Conservation (phyloP, 2,329 filamentous ascomycete species). For the Talaromyces funiculosus region DNA sequence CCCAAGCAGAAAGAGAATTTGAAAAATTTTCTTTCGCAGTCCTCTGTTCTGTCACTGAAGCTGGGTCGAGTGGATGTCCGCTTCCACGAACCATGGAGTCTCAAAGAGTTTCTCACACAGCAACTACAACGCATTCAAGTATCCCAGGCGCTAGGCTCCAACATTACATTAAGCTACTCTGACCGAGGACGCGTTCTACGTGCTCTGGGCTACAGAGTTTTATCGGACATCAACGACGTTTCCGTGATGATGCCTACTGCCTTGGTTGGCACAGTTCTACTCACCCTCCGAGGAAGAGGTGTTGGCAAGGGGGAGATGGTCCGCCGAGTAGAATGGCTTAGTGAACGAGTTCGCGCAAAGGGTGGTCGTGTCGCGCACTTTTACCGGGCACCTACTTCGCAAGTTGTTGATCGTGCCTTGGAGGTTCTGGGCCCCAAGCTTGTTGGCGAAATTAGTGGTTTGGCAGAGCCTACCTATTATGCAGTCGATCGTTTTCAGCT, state of each 20-base stretch:
- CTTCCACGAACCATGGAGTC: slow-evolving; percentile 94
- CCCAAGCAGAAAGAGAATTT: slow-evolving; percentile 96
- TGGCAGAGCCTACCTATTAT: slow-evolving; percentile 88
- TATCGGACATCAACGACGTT: slow-evolving; percentile 90
- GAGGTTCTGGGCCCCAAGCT: slow-evolving; percentile 88
- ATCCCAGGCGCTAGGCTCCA: slow-evolving; percentile 27
- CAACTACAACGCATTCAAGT: slow-evolving; percentile 59
- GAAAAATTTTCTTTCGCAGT: slow-evolving; percentile 79
- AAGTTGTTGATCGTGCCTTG: slow-evolving; percentile 81
- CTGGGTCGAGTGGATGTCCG: slow-evolving; percentile 89
- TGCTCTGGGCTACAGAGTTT: slow-evolving; percentile 83
- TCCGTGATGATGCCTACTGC: slow-evolving; percentile 98
- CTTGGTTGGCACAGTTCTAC: slow-evolving; percentile 83
- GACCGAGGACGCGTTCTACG: slow-evolving; percentile 69
- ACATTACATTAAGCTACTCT: slow-evolving; percentile 42
- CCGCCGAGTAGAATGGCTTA: slow-evolving; percentile 85
- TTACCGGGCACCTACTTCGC: slow-evolving; percentile 68
- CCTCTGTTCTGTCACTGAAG: slow-evolving; percentile 80
- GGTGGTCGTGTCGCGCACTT: slow-evolving; percentile 93
- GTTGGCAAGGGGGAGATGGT: slow-evolving; percentile 83
- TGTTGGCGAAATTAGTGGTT: slow-evolving; percentile 69
- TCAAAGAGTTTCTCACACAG: slow-evolving; percentile 72
- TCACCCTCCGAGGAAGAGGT: slow-evolving; percentile 85
- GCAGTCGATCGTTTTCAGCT: slow-evolving; percentile 95
- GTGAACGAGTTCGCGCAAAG: slow-evolving; percentile 71